Evolutionary conservation across 176 grass and related monocot species (phyloP), one percentile per base, ranked within the genome.

Genomic region (Phoenix dactylifera): DNA sequence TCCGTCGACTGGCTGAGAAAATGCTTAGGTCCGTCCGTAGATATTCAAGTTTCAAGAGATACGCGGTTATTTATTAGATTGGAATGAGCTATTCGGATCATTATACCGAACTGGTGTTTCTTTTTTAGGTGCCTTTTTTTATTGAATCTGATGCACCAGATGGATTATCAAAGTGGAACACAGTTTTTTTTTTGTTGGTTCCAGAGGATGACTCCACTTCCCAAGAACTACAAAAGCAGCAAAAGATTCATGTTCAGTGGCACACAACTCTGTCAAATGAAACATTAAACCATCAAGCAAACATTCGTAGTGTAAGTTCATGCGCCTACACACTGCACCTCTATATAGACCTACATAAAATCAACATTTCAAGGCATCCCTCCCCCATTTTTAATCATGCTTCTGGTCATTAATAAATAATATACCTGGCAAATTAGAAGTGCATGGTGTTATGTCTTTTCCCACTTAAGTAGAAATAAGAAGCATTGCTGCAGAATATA

Each of bases 81-180:
- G 9, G 25, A 54, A 49, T 18, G 0, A 23, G 63, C 61, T 74
- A 51, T 51, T 39, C 49, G 22, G 49, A 66, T 3, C 0, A 16
- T 49, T 74, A 66, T 48, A 25, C 16, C 24, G 52, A 73, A 7
- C 44, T 3, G 12, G 32, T 57, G 20, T 24, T 52, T 52, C 76
- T 70, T 3, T 52, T 75, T 22, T 62, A 91, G 92, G 89, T 97
- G 60, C 87, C 92, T 22, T 52, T n/a, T n/a, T 75, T 91, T 23
- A 68, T 90, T 60, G 92, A 97, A 71, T 85, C 92, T 22, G 84
- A 97, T 66, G 78, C 84, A 20, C 84, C 84, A 6, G 92, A 88
- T 58, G 92, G 83, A 51, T 70, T 97, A 39, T 77, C 81, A 50
- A 87, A 30, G 65, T 65, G 70, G 62, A 89, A 85, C 16, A 59